A percentile compares a stretch with the other conserved stretches of the same genome.
phyloP scores from a whole-genome alignment of 495 filamentous ascomycete species.

The Podospora fimiseda region DNA sequence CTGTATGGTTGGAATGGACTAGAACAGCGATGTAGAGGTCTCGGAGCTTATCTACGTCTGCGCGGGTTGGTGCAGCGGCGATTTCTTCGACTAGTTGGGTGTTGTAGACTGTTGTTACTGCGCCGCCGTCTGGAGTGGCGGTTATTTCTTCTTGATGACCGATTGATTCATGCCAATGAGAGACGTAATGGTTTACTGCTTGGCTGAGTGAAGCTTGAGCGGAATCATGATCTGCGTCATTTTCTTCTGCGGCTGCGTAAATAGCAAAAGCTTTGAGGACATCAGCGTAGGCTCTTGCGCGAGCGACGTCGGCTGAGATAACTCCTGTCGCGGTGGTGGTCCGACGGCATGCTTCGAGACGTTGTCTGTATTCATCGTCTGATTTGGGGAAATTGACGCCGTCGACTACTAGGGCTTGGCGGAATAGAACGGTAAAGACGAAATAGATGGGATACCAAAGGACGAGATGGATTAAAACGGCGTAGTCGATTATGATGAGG shows the following conservation, averaged over 20 bases:
- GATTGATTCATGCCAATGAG: slow-evolving; percentile 27
- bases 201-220: slow-evolving; percentile 15
- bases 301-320: slow-evolving; percentile 19
- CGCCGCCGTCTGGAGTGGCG: slow-evolving; percentile 13
- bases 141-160: slow-evolving; percentile 7
- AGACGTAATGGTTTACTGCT: slow-evolving; percentile 23
- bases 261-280: slow-evolving; percentile 24
- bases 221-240: slow-evolving; percentile 13
- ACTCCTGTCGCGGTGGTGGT: slow-evolving; percentile 11
- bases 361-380: slow-evolving; percentile 18
- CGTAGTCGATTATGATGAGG: slow-evolving; percentile 29
- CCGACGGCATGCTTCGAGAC: slow-evolving; percentile 13
- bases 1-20: slow-evolving; percentile 18
- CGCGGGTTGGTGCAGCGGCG: slow-evolving; percentile 22
- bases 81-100: slow-evolving; percentile 24
- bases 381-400: not conserved
- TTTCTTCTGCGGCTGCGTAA: slow-evolving; percentile 21
- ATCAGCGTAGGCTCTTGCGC: slow-evolving; percentile 21
- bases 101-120: slow-evolving; percentile 27
- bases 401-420: slow-evolving; percentile 20
- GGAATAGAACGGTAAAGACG: slow-evolving; percentile 24
- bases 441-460: slow-evolving; percentile 31
- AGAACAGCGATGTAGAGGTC: slow-evolving; percentile 26
- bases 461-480: slow-evolving; percentile 25
- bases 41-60: slow-evolving; percentile 25